Base-by-base conservation (phyloP, 2,329 filamentous ascomycete species). In the Verticillium zaregamsianum region DNA sequence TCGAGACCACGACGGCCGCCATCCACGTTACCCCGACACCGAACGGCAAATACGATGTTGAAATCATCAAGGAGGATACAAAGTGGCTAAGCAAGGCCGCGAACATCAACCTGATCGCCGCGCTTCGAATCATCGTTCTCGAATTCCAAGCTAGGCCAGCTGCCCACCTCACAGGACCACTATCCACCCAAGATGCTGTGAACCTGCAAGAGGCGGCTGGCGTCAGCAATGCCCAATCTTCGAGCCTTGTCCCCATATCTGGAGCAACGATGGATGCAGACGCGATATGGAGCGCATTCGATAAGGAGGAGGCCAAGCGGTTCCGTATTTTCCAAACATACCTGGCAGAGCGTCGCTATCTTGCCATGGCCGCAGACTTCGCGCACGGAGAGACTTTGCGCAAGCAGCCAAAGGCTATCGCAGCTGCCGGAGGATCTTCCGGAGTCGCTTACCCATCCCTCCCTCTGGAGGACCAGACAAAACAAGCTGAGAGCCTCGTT, bases 131-230 rank as follows among this genome's bases (percentile, higher is more conserved):
- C 54, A 89, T 89, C 3, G 79, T 96, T 7, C 77, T 95, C 55
- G 95, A 98, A 81, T 91, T 90, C 81, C 94, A 98, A 76, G 86
- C 85, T 66, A 86, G 92, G 39, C 80, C 92, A n/a, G 82, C 86
- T n/a, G 82, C 82, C 55, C 88, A 93, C 68, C 83, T 97, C 1
- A 80, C 87, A 52, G 85, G 84, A 15, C 86, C 87, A 1, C 86
- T 94, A 61, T 92, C 91, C 0, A 87, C 89, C 56, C 91, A 95
- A 68, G 92, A 96, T 79, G 81, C 87, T 17, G 83, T 88, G 61
- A 93, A 91, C 69, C 77, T 96, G 55, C 88, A 90, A 69, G 90
- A 90, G 68, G 90, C 90, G 17, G 85, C 89, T 14, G 90, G 89
- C 23, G 81, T 86, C 32, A 85, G 84, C 62, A 88, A 86, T 72